A percentile compares a stretch with the other conserved stretches of the same genome.
Conservation (phyloP, 768 basidiomycete genomes). For the Bullera alba region DNA sequence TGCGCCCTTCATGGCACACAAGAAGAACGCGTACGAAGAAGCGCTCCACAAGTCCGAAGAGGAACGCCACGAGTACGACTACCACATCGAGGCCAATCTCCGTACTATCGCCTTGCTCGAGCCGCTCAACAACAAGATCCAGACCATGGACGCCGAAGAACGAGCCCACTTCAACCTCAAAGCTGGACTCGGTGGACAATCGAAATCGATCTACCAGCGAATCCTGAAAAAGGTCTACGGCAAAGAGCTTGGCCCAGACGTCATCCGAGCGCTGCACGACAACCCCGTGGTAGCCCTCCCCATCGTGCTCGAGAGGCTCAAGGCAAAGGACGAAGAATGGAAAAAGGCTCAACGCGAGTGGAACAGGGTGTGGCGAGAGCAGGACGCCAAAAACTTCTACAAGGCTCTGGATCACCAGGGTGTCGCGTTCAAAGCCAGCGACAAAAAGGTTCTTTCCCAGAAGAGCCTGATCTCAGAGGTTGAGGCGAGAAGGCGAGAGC, state of each 20-base stretch:
- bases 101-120: conserved; percentile 88
- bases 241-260: conserved; percentile 44
- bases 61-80: conserved; percentile 95
- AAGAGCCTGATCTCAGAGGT: conserved; percentile 45
- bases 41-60: conserved; percentile 94
- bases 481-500: conserved; percentile 44
- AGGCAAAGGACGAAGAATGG: conserved; percentile 97
- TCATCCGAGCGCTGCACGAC: conserved; percentile 68
- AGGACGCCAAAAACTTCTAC: conserved; percentile 93
- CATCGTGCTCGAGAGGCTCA: conserved; percentile 78
- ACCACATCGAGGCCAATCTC: conserved; percentile 80
- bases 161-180: conserved; percentile 70
- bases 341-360: conserved; percentile 86
- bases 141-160: conserved; percentile 83
- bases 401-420: conserved; percentile 95
- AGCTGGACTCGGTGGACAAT: conserved; percentile 79
- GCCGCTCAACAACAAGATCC: conserved; percentile 73
- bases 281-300: conserved; percentile 84
- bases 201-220: conserved; percentile 81
- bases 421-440: conserved; percentile 85
- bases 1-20: conserved; percentile 78
- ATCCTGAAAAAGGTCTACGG: conserved; percentile 93
- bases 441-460: conserved; percentile 58
- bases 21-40: conserved; percentile 95
- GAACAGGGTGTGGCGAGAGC: conserved; percentile 93